These are phyloP conservation scores for Neurospora sublineolata DNA, from an alignment of 495 filamentous ascomycete species.

Conservation along the genomic window DNA sequence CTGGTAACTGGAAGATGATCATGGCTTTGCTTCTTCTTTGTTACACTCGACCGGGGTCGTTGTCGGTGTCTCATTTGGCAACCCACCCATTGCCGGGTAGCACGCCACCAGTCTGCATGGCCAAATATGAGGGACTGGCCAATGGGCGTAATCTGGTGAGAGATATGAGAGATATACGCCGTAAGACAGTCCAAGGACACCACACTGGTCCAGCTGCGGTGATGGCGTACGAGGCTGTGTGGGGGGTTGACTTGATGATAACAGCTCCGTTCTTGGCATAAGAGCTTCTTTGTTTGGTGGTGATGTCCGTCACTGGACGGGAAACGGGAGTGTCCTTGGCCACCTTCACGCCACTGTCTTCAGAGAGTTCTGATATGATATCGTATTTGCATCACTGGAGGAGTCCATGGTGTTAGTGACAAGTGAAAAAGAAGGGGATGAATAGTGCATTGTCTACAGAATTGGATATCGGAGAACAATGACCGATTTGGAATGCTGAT, in stretches of 20 bases:
- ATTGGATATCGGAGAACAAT: background rate
- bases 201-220: background rate
- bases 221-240: background rate
- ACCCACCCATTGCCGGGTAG: background rate
- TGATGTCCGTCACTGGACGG: background rate
- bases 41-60: background rate
- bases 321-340: background rate
- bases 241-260: background rate
- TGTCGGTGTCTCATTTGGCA: background rate
- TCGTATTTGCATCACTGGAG: background rate
- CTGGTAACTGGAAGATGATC: background rate
- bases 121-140: background rate
- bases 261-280: background rate
- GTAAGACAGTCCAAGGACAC: background rate
- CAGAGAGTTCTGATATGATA: background rate
- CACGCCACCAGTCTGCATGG: background rate
- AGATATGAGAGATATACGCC: background rate
- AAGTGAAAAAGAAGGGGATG: background rate
- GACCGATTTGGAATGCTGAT: background rate
- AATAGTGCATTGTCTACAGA: background rate
- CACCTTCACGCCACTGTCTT: background rate
- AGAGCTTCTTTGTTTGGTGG: background rate
- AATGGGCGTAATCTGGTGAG: background rate
- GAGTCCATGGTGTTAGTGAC: background rate
- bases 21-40: background rate